phyloP scores from a whole-genome alignment of 768 basidiomycete genomes.

The Suillus lakei region DNA sequence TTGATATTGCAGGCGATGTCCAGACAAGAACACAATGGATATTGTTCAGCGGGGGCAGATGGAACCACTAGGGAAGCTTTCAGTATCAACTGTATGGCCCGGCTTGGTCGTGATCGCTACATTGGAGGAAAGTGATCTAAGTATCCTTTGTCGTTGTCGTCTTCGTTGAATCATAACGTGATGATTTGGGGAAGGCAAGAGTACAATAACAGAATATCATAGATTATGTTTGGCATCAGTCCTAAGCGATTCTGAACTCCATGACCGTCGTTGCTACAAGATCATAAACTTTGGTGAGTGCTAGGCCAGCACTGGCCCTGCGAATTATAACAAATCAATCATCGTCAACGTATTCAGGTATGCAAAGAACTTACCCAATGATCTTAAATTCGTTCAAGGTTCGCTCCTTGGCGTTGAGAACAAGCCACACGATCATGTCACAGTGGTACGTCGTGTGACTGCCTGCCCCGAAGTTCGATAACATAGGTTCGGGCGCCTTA shows the following conservation, averaged over 20 bases:
- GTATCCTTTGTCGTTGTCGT: too few species aligned
- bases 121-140: too few species aligned
- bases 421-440: neutral
- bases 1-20: too few species aligned
- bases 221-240: neutral
- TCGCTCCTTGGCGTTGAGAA: neutral
- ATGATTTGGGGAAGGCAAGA: too few species aligned
- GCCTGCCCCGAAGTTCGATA: slow-evolving; percentile 35
- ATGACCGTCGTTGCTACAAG: neutral
- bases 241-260: neutral
- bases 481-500: slow-evolving; percentile 47
- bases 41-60: too few species aligned
- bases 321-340: neutral
- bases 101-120: too few species aligned
- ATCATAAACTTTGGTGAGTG: neutral
- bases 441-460: neutral
- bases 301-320: neutral
- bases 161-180: too few species aligned
- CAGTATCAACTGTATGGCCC: too few species aligned
- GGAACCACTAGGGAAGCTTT: too few species aligned
- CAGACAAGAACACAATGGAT: too few species aligned
- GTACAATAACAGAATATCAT: too few species aligned
- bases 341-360: neutral
- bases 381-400: neutral
- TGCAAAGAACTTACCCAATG: neutral